Evolutionary conservation across 129 eudicot species (phyloP), one percentile per base, ranked within the genome.

Genomic region (Ambrosia artemisiifolia): DNA sequence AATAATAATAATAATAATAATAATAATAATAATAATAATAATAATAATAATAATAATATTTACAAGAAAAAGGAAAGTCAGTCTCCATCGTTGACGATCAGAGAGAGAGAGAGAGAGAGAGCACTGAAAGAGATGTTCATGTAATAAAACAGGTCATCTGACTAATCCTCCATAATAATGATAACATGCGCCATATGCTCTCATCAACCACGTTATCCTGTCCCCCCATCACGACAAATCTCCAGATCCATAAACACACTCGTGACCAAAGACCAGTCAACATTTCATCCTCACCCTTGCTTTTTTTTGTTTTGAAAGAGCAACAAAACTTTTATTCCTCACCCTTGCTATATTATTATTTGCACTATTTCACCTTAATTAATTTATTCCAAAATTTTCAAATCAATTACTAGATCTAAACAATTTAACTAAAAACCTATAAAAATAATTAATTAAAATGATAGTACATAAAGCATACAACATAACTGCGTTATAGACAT

Each of bases 161-260:
- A 12, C 36, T 43, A 49, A 46, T 76, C 44, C 74, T 44, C 16
- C 69, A 36, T 64, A 73, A 36, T 64, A 73, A 54, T 71, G 78
- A 74, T 70, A 74, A 55, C 78, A 66, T 82, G 86, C 83, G 83
- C 80, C 75, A 71, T 61, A 28, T 75, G 83, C 72, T 67, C 72
- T 67, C 82, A 70, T 74, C 34, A 59, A 78, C 62, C 80, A 83
- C 68, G 70, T 74, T 83, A 78, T 65, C 74, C 17, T 77, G 71
- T 75, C 70, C 68, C 68, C 80, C 55, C 11, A 55, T 49, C 14
- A 63, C 72, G 66, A 63, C 81, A 63, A 70, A 30, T 49, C 32
- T 44, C 80, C 57, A 78, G 82, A 71, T 69, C 79, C 75, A 48
- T 38, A 61, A 50, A 42, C 49, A 57, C 34, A 18, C 61, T 73